phyloP scores from a whole-genome alignment of 352 stramenopile species.

The Phytophthora niederhauseri region DNA sequence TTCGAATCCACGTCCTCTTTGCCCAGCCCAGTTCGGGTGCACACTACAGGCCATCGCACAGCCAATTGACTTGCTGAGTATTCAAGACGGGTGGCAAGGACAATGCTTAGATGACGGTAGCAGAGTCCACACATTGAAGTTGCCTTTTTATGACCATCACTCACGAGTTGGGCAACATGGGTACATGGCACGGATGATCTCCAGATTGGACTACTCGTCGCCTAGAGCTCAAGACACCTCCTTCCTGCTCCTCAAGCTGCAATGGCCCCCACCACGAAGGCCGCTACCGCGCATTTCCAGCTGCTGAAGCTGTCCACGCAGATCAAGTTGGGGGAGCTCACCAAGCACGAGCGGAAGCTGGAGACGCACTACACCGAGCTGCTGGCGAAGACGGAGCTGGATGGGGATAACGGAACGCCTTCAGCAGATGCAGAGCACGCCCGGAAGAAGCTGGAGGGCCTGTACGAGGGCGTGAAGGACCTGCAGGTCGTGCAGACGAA shows the following conservation, averaged over 20 bases:
- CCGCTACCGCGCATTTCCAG: slow-evolving; percentile 39
- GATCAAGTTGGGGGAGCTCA: slow-evolving; percentile 56
- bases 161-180: neutral
- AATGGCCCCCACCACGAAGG: slow-evolving; percentile 22
- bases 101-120: neutral
- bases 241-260: neutral
- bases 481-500: slow-evolving; percentile 52
- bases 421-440: slow-evolving; percentile 9
- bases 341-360: slow-evolving; percentile 50
- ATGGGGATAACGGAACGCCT: neutral
- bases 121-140: neutral
- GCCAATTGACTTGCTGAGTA: neutral
- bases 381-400: slow-evolving; percentile 18
- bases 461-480: slow-evolving; percentile 50
- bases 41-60: neutral
- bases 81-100: neutral
- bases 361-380: slow-evolving; percentile 44
- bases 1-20: neutral
- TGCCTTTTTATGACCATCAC: slow-evolving; percentile 11
- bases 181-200: neutral
- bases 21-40: neutral
- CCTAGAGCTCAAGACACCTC: slow-evolving; percentile 2
- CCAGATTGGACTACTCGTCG: slow-evolving; percentile 8
- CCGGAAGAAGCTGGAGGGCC: slow-evolving; percentile 30
- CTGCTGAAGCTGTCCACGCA: slow-evolving; percentile 53